Base-by-base conservation (phyloP, 257 asterid species). In the Scutellaria minor region DNA sequence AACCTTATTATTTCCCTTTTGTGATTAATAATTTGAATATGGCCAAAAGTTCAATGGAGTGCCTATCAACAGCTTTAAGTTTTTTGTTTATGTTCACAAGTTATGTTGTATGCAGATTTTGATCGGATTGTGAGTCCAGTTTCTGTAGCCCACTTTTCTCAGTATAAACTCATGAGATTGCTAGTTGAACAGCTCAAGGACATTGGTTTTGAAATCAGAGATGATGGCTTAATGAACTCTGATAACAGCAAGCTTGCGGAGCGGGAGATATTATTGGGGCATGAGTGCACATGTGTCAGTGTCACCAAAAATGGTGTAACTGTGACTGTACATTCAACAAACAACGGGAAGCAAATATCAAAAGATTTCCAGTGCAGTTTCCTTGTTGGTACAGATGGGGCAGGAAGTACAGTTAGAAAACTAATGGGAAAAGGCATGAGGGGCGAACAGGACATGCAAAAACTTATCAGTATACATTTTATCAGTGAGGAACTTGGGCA, bases 131-230 rank as follows among this genome's bases (percentile, higher is more conserved):
- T 70, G 78, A 94, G 97, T 81, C 97, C 97, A 70, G 88, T 88
- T 69, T 88, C 97, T 58, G 99, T 94, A 80, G 96, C 99, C 59
- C 97, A 94, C 83, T 94, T 88, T 80, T 89, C 99, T 54, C 99
- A 94, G 83, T 88, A 94, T 79, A 94, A 94, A 79, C 93, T 94
- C 58, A 78, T 84, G 79, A 71, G 81, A 35, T 72, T 94, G 78
- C 87, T 91, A 62, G 66, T 83, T 69, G 78, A 88, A 77, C 90
- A 91, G 81, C 89, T 91, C 35, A 80, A 88, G 73, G 83, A 80
- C 71, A 83, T 79, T 45, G 92, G 88, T 53, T 91, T 89, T 77
- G 70, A 47, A 44, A 64, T 79, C 62, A 67, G 75, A 53, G 70
- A 77, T 46, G 78, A 77, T 71, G 81, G 53, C 71, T 18, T 37